Percentiles rank a stretch among this genome's conserved stretches.
Evolutionary conservation across 1,284 basidiomycete species (phyloP).

Genomic region (Serendipita sp.): DNA sequence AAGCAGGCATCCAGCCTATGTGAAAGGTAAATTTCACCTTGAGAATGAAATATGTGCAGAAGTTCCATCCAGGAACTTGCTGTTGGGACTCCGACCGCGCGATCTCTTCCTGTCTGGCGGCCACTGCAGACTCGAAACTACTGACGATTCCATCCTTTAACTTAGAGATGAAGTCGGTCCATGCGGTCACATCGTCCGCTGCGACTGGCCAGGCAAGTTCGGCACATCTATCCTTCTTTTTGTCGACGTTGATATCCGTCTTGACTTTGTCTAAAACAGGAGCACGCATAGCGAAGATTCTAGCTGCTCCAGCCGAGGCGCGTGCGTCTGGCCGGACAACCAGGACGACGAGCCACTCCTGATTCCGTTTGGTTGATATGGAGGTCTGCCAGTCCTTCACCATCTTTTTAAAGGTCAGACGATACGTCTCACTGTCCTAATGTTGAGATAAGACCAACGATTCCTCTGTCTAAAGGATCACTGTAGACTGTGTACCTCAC

Average conservation of each 20-base stretch:
- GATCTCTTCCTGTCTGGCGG: constrained; percentile 76
- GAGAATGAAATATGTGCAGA: constrained; percentile 87
- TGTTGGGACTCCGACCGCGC: constrained; percentile 74
- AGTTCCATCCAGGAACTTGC: constrained; percentile 89
- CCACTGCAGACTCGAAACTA: constrained; percentile 70
- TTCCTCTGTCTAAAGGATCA: neutral
- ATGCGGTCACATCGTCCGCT: constrained; percentile 64
- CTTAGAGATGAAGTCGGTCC: constrained; percentile 80
- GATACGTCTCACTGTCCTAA: constrained; percentile 79
- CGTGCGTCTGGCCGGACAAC: constrained; percentile 58
- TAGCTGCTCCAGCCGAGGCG: constrained; percentile 37
- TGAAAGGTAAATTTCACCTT: constrained; percentile 42
- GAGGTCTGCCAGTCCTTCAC: constrained; percentile 80
- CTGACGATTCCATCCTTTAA: constrained; percentile 77
- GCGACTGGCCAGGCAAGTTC: constrained; percentile 59
- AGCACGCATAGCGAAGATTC: constrained; percentile 66
- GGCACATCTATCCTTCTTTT: constrained; percentile 77
- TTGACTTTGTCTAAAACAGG: constrained; percentile 82
- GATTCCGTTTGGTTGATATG: constrained; percentile 56
- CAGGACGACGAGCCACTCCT: constrained; percentile 83
- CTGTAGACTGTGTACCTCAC: constrained; percentile 47
- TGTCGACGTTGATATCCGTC: constrained; percentile 84
- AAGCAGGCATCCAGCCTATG: neutral
- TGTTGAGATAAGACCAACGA: constrained; percentile 1
- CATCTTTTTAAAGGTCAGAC: constrained; percentile 61